Evolutionary conservation across 2,329 filamentous ascomycete species (phyloP), one percentile per base, ranked within the genome.

Genomic region (Laburnicola sp.): DNA sequence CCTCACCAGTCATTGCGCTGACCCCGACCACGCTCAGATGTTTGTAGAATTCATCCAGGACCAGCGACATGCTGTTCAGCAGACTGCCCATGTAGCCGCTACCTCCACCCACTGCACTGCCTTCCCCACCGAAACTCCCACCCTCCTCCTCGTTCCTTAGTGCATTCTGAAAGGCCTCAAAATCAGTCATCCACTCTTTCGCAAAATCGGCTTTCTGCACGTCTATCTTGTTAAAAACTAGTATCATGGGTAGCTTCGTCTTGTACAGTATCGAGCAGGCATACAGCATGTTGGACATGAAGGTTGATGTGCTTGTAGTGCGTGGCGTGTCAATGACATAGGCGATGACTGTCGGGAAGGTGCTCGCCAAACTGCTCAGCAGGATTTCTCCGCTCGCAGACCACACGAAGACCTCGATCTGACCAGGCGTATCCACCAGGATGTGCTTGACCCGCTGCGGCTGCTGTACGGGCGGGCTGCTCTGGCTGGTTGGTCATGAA

Each of bases 261-360:
- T 97, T 97, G 83, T 99, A 99, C 11, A 99, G 83, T 58, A 99
- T 99, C 53, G 89, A 96, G 80, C 94, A 97, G 22, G 94, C 94
- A 74, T 99, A 99, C 37, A 99, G 86, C 94, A 99, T 99, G 76
- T 99, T 99, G 72, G 89, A 95, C 94, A 99, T 99, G 75, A 99
- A 99, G 0, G 94, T 99, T 57, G 88, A 92, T 0, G 94, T 97
- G 34, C 91, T 96, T 31, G 88, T 86, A 10, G 92, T 96, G 47
- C 94, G 86, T 3, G 95, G 94, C 1, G 94, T 99, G 74, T 99
- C 94, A 73, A 99, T 96, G 53, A 99, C 84, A 75, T 97, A 99
- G 50, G 94, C 94, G 63, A 99, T 91, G 35, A 99, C 91, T 0
- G 95, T 99, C 0, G 95, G 94, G 70, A 99, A 97, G 0, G 89